Evolutionary conservation across 2,329 filamentous ascomycete species (phyloP).

Genomic region (Fusarium sp.): DNA sequence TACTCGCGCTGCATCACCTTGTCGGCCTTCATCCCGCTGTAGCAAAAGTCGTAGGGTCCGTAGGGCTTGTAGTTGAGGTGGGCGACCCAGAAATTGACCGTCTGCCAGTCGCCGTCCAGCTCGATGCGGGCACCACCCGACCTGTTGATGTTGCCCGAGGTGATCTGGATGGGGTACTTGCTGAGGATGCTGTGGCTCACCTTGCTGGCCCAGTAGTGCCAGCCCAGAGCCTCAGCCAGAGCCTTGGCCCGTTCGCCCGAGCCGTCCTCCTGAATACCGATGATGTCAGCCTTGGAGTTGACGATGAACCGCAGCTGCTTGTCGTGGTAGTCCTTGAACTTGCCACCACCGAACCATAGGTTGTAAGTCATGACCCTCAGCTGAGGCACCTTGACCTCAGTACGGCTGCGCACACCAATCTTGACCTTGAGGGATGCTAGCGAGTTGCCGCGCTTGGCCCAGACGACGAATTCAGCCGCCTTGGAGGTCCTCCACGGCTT

Average conservation of each 20-base stretch:
- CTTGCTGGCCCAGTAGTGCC: slow-evolving; percentile 49
- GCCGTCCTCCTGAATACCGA: slow-evolving; percentile 51
- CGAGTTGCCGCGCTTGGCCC: slow-evolving; percentile 41
- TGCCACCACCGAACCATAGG: slow-evolving; percentile 51
- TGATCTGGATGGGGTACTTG: slow-evolving; percentile 51
- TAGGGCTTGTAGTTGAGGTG: slow-evolving; percentile 53
- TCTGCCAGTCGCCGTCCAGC: slow-evolving; percentile 46
- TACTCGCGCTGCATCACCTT: slow-evolving; percentile 49
- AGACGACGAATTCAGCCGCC: slow-evolving; percentile 39
- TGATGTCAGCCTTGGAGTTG: slow-evolving; percentile 47
- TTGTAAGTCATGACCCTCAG: slow-evolving; percentile 52
- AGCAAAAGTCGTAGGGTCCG: slow-evolving; percentile 57
- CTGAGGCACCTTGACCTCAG: slow-evolving; percentile 46
- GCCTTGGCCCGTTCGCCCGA: slow-evolving; percentile 42
- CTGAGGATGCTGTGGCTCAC: slow-evolving; percentile 49
- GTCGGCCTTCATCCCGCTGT: slow-evolving; percentile 47
- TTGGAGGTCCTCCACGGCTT: slow-evolving; percentile 38
- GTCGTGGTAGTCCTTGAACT: slow-evolving; percentile 49
- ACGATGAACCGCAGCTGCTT: slow-evolving; percentile 52
- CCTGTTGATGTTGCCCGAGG: slow-evolving; percentile 30
- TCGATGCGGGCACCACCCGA: slow-evolving; percentile 46
- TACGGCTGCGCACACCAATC: slow-evolving; percentile 47
- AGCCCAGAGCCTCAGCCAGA: slow-evolving; percentile 52
- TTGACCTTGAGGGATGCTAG: slow-evolving; percentile 42
- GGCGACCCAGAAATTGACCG: slow-evolving; percentile 50